These are phyloP conservation scores for Colletotrichum sp. DNA, from an alignment of 2,329 filamentous ascomycete species.

Conservation along the genomic window DNA sequence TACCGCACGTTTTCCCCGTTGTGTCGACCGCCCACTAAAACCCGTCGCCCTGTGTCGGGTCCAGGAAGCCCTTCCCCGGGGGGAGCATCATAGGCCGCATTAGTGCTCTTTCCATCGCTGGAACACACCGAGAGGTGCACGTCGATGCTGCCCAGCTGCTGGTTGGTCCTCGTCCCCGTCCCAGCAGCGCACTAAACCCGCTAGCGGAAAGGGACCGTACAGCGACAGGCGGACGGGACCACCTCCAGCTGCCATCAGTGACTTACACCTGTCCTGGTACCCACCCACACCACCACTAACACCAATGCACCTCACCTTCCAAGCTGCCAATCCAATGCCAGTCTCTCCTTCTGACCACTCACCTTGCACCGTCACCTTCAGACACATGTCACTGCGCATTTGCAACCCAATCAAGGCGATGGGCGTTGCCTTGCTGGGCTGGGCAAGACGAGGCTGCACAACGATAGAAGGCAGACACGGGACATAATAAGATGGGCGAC, in stretches of 20 bases:
- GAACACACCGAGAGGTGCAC: neutral
- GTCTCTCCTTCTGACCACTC: neutral
- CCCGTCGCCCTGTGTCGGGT: neutral
- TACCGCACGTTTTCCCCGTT: neutral
- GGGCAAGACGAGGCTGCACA: neutral
- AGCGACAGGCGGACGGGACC: neutral
- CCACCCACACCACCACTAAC: neutral
- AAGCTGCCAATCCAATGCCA: neutral
- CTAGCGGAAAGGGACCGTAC: conserved; percentile 5
- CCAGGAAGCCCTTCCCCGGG: neutral
- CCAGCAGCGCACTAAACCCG: neutral
- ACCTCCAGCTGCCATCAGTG: no score
- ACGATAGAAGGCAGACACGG: neutral
- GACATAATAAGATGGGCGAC: neutral
- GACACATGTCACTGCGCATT: conserved; percentile 2
- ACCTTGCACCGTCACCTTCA: neutral
- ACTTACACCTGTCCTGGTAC: no score
- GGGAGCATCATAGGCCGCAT: neutral
- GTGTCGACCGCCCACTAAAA: neutral
- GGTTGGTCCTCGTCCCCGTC: neutral
- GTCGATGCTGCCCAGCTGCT: neutral
- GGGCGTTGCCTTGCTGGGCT: neutral
- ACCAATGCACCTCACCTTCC: neutral
- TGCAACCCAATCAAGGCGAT: neutral
- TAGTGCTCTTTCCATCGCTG: neutral